phyloP scores from a whole-genome alignment of 176 grass and related monocot genomes.

The Bromus sterilis region DNA sequence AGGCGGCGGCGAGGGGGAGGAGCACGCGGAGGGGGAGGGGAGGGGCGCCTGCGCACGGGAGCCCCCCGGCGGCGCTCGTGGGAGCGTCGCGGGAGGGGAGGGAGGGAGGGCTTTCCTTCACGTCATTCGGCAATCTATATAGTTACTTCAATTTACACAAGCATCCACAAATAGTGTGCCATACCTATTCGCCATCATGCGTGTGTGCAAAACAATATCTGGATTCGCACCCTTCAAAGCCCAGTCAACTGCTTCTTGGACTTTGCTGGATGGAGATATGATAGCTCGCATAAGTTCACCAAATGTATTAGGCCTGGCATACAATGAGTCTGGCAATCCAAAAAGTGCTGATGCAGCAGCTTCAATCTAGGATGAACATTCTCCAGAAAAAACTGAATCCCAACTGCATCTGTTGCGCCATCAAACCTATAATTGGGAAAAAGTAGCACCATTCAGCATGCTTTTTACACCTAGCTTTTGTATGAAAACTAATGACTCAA shows the following conservation, averaged over 20 bases:
- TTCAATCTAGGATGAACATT: slow-evolving; percentile 64
- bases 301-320: slow-evolving; percentile 64
- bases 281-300: slow-evolving; percentile 62
- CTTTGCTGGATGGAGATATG: slow-evolving; percentile 42
- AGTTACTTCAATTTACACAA: background rate
- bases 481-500: background rate
- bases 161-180: background rate
- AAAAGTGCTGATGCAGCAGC: slow-evolving; percentile 50
- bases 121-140: too few relatives aligned
- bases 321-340: slow-evolving; percentile 29
- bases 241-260: slow-evolving; percentile 54
- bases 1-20: too few relatives aligned
- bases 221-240: slow-evolving; percentile 52
- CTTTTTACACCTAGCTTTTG: background rate
- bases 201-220: slow-evolving; percentile 69
- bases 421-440: slow-evolving; percentile 45
- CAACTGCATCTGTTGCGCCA: slow-evolving; percentile 66
- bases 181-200: slow-evolving; percentile 76
- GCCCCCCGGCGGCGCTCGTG: too few relatives aligned
- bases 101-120: too few relatives aligned
- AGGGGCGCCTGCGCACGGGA: too few relatives aligned
- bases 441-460: background rate
- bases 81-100: too few relatives aligned
- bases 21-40: too few relatives aligned
- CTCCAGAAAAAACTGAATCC: slow-evolving; percentile 79